A percentile compares a stretch with the other conserved stretches of the same genome.
phyloP scores from a whole-genome alignment of 495 filamentous ascomycete species.

The Podospora pseudocomata region DNA sequence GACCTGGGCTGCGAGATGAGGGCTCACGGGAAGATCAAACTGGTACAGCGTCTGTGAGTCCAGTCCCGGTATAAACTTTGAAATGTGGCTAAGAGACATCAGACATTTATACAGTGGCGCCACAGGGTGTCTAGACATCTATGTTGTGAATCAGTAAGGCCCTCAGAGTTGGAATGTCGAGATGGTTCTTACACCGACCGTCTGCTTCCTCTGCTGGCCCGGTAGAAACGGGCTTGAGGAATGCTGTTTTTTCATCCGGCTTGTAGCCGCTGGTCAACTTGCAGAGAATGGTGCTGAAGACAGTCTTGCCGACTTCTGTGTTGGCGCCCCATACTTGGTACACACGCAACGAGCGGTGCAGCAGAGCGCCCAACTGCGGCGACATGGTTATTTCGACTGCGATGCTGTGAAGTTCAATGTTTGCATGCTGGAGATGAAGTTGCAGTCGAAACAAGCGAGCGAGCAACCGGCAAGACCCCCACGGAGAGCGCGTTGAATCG shows the following conservation, averaged over 20 bases:
- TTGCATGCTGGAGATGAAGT: not conserved
- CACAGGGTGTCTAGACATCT: not conserved
- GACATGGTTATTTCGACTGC: not conserved
- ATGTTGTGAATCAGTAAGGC: not conserved
- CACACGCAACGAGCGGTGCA: constrained; percentile 61
- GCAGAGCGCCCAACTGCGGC: constrained; percentile 36
- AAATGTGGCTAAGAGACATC: constrained; percentile 50
- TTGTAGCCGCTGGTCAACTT: constrained; percentile 47
- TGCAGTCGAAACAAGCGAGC: too few relatives aligned
- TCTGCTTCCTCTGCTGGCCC: constrained; percentile 65
- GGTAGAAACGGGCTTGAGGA: constrained; percentile 74
- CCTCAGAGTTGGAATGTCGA: not conserved
- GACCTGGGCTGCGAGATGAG: constrained; percentile 60
- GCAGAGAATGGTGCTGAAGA: constrained; percentile 67
- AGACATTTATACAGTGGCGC: not conserved
- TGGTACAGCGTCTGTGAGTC: constrained; percentile 56
- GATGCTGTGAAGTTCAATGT: not conserved
- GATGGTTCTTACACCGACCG: constrained; percentile 47
- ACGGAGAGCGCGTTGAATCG: not conserved
- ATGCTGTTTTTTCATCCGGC: constrained; percentile 51
- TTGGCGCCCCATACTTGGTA: constrained; percentile 77
- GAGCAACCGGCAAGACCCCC: too few relatives aligned
- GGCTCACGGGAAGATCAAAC: constrained; percentile 67
- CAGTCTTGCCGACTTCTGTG: constrained; percentile 76
- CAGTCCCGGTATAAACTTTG: constrained; percentile 49